phyloP scores from a whole-genome alignment of 1,284 basidiomycete genomes.

The Schizophyllum amplum region DNA sequence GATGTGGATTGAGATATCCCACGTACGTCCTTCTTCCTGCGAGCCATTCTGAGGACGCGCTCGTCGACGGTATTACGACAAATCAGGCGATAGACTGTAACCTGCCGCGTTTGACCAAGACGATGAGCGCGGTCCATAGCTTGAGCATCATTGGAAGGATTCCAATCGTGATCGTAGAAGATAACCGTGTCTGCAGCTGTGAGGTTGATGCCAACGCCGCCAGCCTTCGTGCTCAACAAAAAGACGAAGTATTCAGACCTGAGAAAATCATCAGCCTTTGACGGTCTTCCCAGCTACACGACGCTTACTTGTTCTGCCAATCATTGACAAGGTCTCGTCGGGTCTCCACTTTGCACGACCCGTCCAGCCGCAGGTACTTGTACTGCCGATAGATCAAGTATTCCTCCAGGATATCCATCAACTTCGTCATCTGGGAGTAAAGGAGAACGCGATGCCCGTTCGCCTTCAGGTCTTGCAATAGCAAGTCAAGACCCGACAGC shows the following conservation, averaged over 20 bases:
- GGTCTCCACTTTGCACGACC: constrained; percentile 92
- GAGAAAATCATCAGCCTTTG: constrained; percentile 8
- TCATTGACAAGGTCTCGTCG: constrained; percentile 98
- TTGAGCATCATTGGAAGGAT: constrained; percentile 98
- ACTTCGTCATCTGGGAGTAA: constrained; percentile 99
- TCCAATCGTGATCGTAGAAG: constrained; percentile 99
- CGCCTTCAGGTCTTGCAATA: constrained; percentile 89
- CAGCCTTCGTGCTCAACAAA: constrained; percentile 92
- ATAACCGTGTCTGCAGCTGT: constrained; percentile 98
- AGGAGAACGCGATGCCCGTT: constrained; percentile 93
- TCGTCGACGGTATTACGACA: constrained; percentile 98
- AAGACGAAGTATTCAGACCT: constrained; percentile 96
- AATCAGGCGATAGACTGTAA: constrained; percentile 97
- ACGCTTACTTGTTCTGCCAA: constrained; percentile 83
- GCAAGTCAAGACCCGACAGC: constrained; percentile 81
- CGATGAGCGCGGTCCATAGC: constrained; percentile 99
- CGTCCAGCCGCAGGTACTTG: constrained; percentile 95
- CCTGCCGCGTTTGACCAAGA: constrained; percentile 96
- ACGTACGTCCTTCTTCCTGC: constrained; percentile 91
- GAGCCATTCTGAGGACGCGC: constrained; percentile 90
- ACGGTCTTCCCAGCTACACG: constrained; percentile 26
- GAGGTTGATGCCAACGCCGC: constrained; percentile 96
- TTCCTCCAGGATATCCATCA: constrained; percentile 99
- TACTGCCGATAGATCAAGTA: constrained; percentile 97
- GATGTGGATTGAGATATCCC: not conserved